Conservation (phyloP, 208 protist genomes). For the Wallacemonas collosoma region DNA sequence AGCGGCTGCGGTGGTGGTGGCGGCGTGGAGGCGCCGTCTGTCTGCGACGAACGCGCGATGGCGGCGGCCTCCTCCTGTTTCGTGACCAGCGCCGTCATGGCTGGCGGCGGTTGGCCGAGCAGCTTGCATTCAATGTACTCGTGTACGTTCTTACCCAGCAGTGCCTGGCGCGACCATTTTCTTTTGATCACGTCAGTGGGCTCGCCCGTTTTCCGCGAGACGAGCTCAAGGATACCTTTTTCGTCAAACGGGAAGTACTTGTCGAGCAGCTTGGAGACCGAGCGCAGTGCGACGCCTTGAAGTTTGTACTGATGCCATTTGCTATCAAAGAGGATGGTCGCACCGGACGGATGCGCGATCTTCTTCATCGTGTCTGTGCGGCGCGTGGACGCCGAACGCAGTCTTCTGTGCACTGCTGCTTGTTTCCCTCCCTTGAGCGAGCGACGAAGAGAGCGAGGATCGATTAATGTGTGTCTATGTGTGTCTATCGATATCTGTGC, state of each 20-base stretch:
- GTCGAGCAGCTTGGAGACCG: slow-evolving; percentile 86
- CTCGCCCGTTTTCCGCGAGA: slow-evolving; percentile 74
- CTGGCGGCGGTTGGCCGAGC: slow-evolving; percentile 62
- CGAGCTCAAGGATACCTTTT: slow-evolving; percentile 54
- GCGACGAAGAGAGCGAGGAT: not conserved
- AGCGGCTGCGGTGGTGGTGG: slow-evolving; percentile 2
- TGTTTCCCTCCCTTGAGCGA: too few relatives aligned
- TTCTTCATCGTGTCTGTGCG: slow-evolving; percentile 23
- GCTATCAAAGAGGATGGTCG: slow-evolving; percentile 64
- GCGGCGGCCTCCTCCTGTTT: slow-evolving; percentile 27
- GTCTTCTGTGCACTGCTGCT: too few relatives aligned
- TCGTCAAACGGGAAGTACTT: slow-evolving; percentile 88
- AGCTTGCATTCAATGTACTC: slow-evolving; percentile 84
- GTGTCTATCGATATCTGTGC: slow-evolving; percentile 10
- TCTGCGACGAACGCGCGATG: not conserved
- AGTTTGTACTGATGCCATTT: slow-evolving; percentile 89
- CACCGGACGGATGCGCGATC: slow-evolving; percentile 69
- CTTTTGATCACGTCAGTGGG: slow-evolving; percentile 54
- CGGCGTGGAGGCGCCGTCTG: not conserved
- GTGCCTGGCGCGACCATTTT: slow-evolving; percentile 68
- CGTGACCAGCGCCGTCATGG: slow-evolving; percentile 56
- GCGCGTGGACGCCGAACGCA: too few relatives aligned
- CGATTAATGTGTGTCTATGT: not conserved
- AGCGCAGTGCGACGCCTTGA: slow-evolving; percentile 53
- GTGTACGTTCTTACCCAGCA: slow-evolving; percentile 91